Conservation (phyloP, 192 early-diverging fungal species). For the Linnemannia elongata region DNA sequence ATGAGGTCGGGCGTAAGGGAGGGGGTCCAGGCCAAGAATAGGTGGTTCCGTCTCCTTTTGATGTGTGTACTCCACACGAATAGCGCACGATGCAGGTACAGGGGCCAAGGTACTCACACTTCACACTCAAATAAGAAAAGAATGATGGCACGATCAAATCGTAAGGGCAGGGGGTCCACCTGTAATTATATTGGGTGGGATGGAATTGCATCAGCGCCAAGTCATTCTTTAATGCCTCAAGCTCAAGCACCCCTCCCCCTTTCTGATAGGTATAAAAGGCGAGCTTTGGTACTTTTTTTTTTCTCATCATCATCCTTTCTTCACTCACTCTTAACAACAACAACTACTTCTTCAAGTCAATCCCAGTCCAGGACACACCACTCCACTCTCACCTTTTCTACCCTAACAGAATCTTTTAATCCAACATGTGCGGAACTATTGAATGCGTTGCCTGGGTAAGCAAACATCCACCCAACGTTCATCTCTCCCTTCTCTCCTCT, state of each 20-base stretch:
- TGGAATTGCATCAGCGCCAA: background rate
- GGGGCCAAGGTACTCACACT: background rate
- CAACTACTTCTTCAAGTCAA: background rate
- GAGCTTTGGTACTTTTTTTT: background rate
- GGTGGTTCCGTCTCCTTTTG: background rate
- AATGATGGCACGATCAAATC: background rate
- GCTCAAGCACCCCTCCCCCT: background rate
- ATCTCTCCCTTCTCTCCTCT: background rate
- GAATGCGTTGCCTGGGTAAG: slow-evolving; percentile 44
- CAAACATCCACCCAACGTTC: background rate
- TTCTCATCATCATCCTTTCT: background rate
- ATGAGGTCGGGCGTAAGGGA: background rate
- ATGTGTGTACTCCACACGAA: background rate
- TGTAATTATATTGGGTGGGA: too few relatives aligned
- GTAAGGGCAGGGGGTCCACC: too few relatives aligned
- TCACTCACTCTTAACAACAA: background rate
- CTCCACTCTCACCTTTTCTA: background rate
- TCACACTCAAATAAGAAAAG: too few relatives aligned
- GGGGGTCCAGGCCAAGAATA: background rate
- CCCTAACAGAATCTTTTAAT: background rate
- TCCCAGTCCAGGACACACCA: background rate
- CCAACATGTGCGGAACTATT: slow-evolving; percentile 38
- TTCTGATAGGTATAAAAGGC: background rate
- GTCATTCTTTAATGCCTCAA: background rate
- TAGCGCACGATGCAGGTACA: background rate